phyloP scores from a whole-genome alignment of 768 basidiomycete genomes.

The Rhodotorula taiwanensis region DNA sequence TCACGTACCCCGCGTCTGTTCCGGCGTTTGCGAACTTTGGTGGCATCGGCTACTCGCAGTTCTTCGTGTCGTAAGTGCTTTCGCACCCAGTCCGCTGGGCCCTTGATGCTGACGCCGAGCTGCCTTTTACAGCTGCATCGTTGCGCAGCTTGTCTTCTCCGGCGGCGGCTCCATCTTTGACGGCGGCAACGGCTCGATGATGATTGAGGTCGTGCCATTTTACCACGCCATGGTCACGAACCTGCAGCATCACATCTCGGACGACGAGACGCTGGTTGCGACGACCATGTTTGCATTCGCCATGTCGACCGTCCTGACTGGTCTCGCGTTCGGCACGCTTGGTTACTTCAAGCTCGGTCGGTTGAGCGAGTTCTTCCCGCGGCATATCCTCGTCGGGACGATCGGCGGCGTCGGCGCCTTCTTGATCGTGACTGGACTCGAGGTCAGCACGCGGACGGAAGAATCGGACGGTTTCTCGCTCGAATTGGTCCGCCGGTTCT shows the following conservation, averaged over 20 bases:
- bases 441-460: slow-evolving; percentile 70
- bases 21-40: slow-evolving; percentile 72
- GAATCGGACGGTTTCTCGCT: slow-evolving; percentile 64
- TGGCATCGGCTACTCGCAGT: slow-evolving; percentile 79
- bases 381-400: slow-evolving; percentile 87
- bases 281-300: slow-evolving; percentile 87
- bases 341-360: slow-evolving; percentile 68
- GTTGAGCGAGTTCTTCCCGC: slow-evolving; percentile 88
- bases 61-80: slow-evolving; percentile 18
- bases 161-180: slow-evolving; percentile 80
- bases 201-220: slow-evolving; percentile 58
- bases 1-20: slow-evolving; percentile 64
- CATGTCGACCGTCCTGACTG: slow-evolving; percentile 73
- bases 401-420: slow-evolving; percentile 97
- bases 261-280: slow-evolving; percentile 69
- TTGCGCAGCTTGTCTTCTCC: slow-evolving; percentile 75
- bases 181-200: slow-evolving; percentile 71
- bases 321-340: slow-evolving; percentile 27
- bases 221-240: slow-evolving; percentile 81
- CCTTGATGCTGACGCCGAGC: neutral
- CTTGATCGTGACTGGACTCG: slow-evolving; percentile 78
- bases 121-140: slow-evolving; percentile 49
- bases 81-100: too few relatives aligned
- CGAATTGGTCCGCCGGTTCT: slow-evolving; percentile 62
- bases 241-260: slow-evolving; percentile 66